A percentile compares a stretch with the other conserved stretches of the same genome.
Conservation (phyloP, 78 protist species). For the Salpingoeca rosetta region DNA sequence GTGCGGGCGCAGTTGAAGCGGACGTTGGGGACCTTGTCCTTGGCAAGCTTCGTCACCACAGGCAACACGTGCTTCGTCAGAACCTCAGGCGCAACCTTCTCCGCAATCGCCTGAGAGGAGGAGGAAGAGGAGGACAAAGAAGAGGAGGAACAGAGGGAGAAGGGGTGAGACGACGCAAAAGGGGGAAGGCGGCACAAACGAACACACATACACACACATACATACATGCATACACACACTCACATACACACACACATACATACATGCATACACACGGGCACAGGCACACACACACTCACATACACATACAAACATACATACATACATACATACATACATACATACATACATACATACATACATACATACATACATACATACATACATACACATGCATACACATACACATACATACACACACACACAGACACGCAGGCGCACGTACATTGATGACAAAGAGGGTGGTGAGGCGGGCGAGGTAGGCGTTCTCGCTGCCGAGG, state of each 20-base stretch:
- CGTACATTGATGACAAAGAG: conserved; percentile 57
- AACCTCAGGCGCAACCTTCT: conserved; percentile 53
- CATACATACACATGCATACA: not conserved
- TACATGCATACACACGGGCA: not conserved
- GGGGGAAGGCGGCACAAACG: not conserved
- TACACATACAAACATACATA: not conserved
- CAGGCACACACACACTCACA: not conserved
- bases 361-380: not conserved
- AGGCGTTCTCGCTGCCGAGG: conserved; percentile 56
- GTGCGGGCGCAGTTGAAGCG: conserved; percentile 86
- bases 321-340: conserved; percentile 12
- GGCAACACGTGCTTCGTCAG: conserved; percentile 51
- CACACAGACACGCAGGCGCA: not conserved
- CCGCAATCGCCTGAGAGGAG: conserved; percentile 31
- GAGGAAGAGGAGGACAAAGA: not conserved
- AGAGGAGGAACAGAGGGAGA: not conserved
- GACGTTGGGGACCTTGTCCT: conserved; percentile 82
- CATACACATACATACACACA: not conserved
- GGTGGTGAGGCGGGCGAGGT: conserved; percentile 83
- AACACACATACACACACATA: no score
- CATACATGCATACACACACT: not conserved
- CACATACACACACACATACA: not conserved
- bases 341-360: not conserved
- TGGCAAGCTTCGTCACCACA: conserved; percentile 35
- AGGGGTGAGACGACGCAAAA: not conserved